These are phyloP conservation scores for Echinochloa phyllopogon DNA, from an alignment of 176 grass and related monocot species.

Conservation along the genomic window DNA sequence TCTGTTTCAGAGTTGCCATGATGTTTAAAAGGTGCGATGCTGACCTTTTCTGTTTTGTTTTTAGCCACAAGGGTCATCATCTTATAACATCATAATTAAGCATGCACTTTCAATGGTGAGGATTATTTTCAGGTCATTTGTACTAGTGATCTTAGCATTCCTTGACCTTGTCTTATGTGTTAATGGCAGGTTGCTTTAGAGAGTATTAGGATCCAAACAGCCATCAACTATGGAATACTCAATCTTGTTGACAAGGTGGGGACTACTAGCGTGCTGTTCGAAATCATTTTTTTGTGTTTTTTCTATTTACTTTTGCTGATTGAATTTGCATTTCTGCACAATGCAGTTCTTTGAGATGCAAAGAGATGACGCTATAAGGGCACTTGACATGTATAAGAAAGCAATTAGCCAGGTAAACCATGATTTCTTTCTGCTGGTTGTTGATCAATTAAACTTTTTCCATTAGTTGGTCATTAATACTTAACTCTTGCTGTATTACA, in stretches of 20 bases:
- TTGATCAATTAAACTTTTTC: conserved; percentile 15
- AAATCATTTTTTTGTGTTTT: not conserved
- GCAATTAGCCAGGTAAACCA: conserved; percentile 72
- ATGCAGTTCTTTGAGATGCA: conserved; percentile 97
- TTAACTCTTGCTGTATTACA: not conserved
- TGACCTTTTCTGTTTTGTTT: conserved; percentile 30
- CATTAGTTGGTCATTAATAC: not conserved
- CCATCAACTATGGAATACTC: conserved; percentile 84
- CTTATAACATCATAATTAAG: conserved; percentile 84
- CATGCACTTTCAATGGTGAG: conserved; percentile 94
- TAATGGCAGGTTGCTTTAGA: conserved; percentile 79
- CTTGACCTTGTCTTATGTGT: conserved; percentile 48
- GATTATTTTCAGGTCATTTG: conserved; percentile 11
- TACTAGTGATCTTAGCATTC: conserved; percentile 25
- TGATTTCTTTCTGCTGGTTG: not conserved
- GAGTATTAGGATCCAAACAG: conserved; percentile 83
- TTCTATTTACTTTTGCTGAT: conserved; percentile 7
- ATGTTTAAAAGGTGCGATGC: conserved; percentile 24
- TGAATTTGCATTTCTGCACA: conserved; percentile 38
- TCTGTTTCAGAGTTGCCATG: conserved; percentile 14
- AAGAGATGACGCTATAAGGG: conserved; percentile 78
- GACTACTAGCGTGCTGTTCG: not conserved
- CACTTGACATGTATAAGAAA: conserved; percentile 89
- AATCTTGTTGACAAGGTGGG: conserved; percentile 96
- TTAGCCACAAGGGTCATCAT: conserved; percentile 86